Base-by-base conservation (phyloP, 1,284 basidiomycete species). In the Tilletia indica region DNA sequence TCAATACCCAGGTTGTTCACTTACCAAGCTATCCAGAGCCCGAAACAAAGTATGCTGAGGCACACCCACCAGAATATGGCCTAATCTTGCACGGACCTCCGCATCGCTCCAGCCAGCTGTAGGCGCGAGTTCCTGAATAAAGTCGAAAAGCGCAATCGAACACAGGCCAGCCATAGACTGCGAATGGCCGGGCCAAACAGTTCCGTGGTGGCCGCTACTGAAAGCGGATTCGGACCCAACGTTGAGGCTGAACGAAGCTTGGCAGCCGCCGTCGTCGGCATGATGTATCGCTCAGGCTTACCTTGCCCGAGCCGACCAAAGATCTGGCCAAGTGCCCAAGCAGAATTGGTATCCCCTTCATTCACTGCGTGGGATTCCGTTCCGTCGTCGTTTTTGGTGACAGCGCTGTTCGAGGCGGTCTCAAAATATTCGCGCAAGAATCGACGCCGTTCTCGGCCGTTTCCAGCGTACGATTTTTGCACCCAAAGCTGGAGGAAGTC, bases 401-500 rank as follows among this genome's bases (percentile, higher is more conserved):
- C 19, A 39, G 34, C 61, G 14, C 34, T 39, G 16, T 12, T 38
- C 61, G 34, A 34, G 36, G 36, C 31, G 5, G 14, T 9, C 31
- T 92, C 88, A 87, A 96, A 89, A 80, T 96, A 92, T 2, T 92
- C 93, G 78, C 91, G 89, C 74, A 95, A 87, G 87, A 97, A 99
- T 34, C 90, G 89, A 76, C 92, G 89, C 9, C 96, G 91, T 79
- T 94, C 92, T 58, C 87, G 89, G 39, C 88, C 86, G 19, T 88
- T 86, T 4, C 93, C 94, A 42, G 90, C 89, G 16, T 89, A 89
- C 4, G 93, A 94, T 77, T 92, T 91, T 25, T 86, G 86, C 34
- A 92, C 89, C 96, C 96, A 99, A 11, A 89, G 88, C 51, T 95
- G 93, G 49, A 97, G 88, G 4, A 96, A 89, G 21, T 91, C 91